These are phyloP conservation scores for Xylaria sp. DNA, from an alignment of 495 filamentous ascomycete species.

Conservation along the genomic window DNA sequence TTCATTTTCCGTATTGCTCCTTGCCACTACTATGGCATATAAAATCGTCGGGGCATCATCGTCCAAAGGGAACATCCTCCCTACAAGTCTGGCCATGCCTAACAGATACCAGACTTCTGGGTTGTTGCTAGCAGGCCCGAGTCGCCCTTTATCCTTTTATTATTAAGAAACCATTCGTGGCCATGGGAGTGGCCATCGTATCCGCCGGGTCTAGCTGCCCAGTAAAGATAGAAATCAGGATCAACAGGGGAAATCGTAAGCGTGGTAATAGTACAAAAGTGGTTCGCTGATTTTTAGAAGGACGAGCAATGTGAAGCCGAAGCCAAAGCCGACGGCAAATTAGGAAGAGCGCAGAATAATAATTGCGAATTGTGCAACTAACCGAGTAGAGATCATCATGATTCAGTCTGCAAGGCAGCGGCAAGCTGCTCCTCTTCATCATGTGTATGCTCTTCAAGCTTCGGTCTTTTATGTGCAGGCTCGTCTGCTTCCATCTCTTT, in stretches of 20 bases:
- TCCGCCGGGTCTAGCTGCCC: constrained; percentile 21
- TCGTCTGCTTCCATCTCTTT: constrained; percentile 42
- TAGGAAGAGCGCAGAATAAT: background rate
- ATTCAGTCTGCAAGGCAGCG: constrained; percentile 22
- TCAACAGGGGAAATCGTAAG: constrained; percentile 17
- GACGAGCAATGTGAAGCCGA: background rate
- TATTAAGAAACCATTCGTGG: constrained; percentile 17
- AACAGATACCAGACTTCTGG: background rate
- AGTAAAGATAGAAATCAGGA: constrained; percentile 9
- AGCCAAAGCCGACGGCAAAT: background rate
- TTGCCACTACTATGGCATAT: constrained; percentile 15
- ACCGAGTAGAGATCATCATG: constrained; percentile 1
- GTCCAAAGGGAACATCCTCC: constrained; percentile 7
- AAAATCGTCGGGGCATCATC: constrained; percentile 20
- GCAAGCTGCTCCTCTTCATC: constrained; percentile 23
- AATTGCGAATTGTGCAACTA: background rate
- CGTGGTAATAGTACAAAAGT: constrained; percentile 23
- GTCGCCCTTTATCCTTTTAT: constrained; percentile 22
- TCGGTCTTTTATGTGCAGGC: constrained; percentile 40
- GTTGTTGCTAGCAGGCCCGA: background rate
- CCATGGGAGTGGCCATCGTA: constrained; percentile 4
- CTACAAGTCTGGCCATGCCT: background rate
- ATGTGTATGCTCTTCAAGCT: constrained; percentile 24
- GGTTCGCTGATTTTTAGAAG: constrained; percentile 10
- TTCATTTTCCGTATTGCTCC: constrained; percentile 25